phyloP scores from a whole-genome alignment of 345 rosid species.

The Syzygium aromaticum region DNA sequence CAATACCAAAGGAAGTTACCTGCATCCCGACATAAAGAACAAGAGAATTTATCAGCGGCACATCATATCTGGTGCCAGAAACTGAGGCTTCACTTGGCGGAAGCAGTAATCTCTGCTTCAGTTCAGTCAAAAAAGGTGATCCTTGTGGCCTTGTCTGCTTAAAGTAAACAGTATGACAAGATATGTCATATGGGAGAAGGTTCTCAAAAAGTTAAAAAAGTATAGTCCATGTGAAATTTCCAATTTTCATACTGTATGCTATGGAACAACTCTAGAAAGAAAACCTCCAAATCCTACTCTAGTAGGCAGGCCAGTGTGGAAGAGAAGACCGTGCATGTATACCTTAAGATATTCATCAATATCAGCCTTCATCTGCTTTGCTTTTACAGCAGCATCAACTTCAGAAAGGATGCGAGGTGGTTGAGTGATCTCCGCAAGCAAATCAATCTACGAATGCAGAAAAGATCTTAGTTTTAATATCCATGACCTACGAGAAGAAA shows the following conservation, averaged over 20 bases:
- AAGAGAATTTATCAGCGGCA: slow-evolving; percentile 87
- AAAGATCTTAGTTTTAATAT: not conserved
- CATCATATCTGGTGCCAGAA: slow-evolving; percentile 87
- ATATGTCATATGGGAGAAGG: not conserved
- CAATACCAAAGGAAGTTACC: slow-evolving; percentile 25
- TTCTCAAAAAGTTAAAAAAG: not conserved
- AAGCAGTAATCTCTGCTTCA: slow-evolving; percentile 80
- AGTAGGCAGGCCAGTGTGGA: not conserved
- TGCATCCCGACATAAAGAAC: slow-evolving; percentile 99
- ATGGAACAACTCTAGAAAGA: not conserved
- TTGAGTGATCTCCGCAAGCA: slow-evolving; percentile 83
- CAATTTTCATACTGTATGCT: not conserved
- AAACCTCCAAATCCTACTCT: not conserved
- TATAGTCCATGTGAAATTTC: not conserved
- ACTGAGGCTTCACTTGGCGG: slow-evolving; percentile 65
- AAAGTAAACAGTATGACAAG: not conserved
- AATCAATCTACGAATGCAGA: slow-evolving; percentile 59
- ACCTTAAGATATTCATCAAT: slow-evolving; percentile 97
- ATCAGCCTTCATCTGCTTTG: slow-evolving; percentile 76
- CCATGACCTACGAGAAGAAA: not conserved
- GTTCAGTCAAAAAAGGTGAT: slow-evolving; percentile 61
- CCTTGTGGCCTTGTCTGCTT: slow-evolving; percentile 45
- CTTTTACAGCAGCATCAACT: slow-evolving; percentile 79
- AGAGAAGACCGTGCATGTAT: not conserved
- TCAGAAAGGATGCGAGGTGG: slow-evolving; percentile 81